Percentiles rank a stretch among this genome's conserved stretches.
These are phyloP conservation scores for Hypoxylon lenormandii DNA, from an alignment of 495 filamentous ascomycete species.

Conservation along the genomic window DNA sequence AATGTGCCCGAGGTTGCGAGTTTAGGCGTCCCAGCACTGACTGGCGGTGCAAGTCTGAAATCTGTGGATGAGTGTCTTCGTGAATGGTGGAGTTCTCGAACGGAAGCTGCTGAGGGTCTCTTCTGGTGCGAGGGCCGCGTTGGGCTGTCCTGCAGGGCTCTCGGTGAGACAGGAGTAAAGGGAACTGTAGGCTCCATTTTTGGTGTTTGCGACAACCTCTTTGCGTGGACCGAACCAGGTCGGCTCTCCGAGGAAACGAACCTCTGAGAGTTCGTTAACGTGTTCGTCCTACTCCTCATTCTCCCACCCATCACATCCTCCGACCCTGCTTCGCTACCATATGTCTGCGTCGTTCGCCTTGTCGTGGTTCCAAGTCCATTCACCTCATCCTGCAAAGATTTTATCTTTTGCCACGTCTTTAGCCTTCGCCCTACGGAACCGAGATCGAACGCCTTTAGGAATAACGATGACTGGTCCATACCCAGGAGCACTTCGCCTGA, in stretches of 20 bases:
- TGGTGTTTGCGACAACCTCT: conserved; percentile 60
- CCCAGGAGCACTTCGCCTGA: conserved; percentile 90
- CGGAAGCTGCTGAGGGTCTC: conserved; percentile 81
- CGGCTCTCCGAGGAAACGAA: conserved; percentile 58
- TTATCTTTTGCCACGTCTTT: conserved; percentile 96
- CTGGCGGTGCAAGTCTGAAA: conserved; percentile 60
- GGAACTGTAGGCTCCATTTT: conserved; percentile 55
- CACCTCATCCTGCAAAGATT: conserved; percentile 86
- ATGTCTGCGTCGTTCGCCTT: conserved; percentile 62
- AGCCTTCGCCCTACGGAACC: conserved; percentile 87
- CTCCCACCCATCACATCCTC: conserved; percentile 57
- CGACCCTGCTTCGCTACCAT: conserved; percentile 66
- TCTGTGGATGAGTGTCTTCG: conserved; percentile 89
- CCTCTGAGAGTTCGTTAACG: conserved; percentile 83
- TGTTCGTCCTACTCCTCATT: conserved; percentile 61
- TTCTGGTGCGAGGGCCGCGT: conserved; percentile 62
- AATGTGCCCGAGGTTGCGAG: conserved; percentile 51
- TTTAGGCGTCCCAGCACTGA: conserved; percentile 53
- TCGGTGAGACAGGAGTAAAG: conserved; percentile 59
- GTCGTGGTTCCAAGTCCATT: conserved; percentile 54
- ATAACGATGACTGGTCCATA: conserved; percentile 92
- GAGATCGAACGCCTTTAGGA: conserved; percentile 94
- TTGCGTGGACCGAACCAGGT: conserved; percentile 57
- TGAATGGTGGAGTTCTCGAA: conserved; percentile 85
- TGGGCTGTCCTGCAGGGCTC: conserved; percentile 67